phyloP scores from a whole-genome alignment of 176 grass and related monocot species.

The Aechmea fasciata region DNA sequence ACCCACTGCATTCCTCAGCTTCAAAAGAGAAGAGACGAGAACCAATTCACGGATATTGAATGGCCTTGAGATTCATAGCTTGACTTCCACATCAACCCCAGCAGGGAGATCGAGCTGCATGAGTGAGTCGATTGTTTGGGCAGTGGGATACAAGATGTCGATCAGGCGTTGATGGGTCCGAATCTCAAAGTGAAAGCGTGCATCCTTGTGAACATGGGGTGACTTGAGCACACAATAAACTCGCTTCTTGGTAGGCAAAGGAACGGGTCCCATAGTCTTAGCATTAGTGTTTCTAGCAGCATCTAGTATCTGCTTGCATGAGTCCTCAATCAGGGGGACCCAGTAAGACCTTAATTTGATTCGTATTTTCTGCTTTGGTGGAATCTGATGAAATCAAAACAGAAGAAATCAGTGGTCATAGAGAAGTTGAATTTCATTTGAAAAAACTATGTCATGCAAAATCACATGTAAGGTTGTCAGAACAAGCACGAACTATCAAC shows the following conservation, averaged over 20 bases:
- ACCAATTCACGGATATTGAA: background rate
- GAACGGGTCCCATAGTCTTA: constrained; percentile 85
- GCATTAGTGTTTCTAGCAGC: constrained; percentile 84
- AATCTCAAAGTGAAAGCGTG: constrained; percentile 96
- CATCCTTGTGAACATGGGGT: constrained; percentile 90
- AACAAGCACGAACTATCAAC: no score
- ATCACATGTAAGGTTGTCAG: no score
- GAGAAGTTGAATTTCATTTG: no score
- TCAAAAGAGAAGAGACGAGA: background rate
- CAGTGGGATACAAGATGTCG: constrained; percentile 89
- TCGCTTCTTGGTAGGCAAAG: constrained; percentile 69
- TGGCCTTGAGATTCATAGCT: constrained; percentile 51
- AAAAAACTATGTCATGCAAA: no score
- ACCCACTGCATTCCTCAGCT: no score
- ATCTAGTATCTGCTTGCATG: constrained; percentile 91
- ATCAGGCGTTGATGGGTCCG: constrained; percentile 82
- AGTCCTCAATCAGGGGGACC: constrained; percentile 72
- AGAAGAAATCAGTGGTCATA: background rate
- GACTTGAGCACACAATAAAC: constrained; percentile 95
- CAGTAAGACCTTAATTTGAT: constrained; percentile 98
- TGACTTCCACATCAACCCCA: constrained; percentile 94
- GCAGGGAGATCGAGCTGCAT: constrained; percentile 95
- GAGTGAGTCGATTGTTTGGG: constrained; percentile 84
- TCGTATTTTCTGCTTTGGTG: constrained; percentile 81
- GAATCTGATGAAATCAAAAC: constrained; percentile 33